These are phyloP conservation scores for Salix koriyanagi DNA, from an alignment of 345 rosid species.

Conservation along the genomic window DNA sequence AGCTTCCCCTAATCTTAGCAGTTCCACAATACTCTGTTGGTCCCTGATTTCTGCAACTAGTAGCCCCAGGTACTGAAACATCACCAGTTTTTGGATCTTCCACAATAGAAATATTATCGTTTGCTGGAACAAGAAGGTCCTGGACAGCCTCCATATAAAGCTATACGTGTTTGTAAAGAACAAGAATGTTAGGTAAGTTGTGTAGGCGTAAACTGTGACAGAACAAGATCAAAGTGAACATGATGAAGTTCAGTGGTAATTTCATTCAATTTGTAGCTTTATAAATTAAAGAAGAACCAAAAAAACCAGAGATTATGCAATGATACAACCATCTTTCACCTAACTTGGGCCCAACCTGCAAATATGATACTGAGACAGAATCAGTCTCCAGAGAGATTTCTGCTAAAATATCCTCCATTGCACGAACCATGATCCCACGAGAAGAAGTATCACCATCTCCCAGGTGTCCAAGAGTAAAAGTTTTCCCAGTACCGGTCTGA, in stretches of 20 bases:
- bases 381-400: slow-evolving; percentile 23
- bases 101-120: slow-evolving; percentile 29
- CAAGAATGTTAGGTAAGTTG: background rate
- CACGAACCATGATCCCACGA: slow-evolving; percentile 39
- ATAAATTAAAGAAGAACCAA: background rate
- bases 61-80: slow-evolving; percentile 33
- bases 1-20: slow-evolving; percentile 33
- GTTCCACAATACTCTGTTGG: slow-evolving; percentile 27
- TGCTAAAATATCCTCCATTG: slow-evolving; percentile 34
- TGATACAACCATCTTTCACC: background rate
- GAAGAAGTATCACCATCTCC: slow-evolving; percentile 30
- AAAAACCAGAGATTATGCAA: background rate
- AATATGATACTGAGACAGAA: slow-evolving; percentile 27
- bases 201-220: background rate
- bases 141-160: slow-evolving; percentile 35
- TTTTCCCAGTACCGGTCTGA: slow-evolving; percentile 35
- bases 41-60: slow-evolving; percentile 28
- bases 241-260: background rate
- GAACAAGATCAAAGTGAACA: background rate
- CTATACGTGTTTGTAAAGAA: slow-evolving; percentile 10
- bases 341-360: slow-evolving; percentile 23
- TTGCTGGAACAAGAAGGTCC: slow-evolving; percentile 32
- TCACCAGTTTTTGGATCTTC: slow-evolving; percentile 37
- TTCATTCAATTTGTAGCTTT: background rate
- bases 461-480: slow-evolving; percentile 33